These are phyloP conservation scores for Neonectria hederae DNA, from an alignment of 2,329 filamentous ascomycete species.

Conservation along the genomic window DNA sequence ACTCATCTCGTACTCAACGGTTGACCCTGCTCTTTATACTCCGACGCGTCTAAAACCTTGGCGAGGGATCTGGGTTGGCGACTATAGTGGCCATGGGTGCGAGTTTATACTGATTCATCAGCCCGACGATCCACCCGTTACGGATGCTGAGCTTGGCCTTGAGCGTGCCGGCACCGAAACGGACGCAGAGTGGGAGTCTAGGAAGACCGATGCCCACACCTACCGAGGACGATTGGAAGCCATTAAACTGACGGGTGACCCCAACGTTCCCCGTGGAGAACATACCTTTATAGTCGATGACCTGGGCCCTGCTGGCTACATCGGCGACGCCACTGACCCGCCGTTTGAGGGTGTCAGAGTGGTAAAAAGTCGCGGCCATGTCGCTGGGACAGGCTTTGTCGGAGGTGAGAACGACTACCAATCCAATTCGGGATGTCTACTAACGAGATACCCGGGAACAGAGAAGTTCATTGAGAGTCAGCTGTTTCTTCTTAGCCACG, in stretches of 20 bases:
- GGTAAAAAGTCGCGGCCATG: constrained; percentile 79
- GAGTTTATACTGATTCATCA: constrained; percentile 89
- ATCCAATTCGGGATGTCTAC: neutral
- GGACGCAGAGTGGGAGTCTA: constrained; percentile 55
- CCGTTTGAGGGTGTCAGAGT: constrained; percentile 79
- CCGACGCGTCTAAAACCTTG: constrained; percentile 83
- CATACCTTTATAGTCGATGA: constrained; percentile 84
- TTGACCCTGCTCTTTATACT: constrained; percentile 79
- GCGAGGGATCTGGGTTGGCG: constrained; percentile 91
- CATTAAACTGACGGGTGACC: constrained; percentile 91
- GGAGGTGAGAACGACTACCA: constrained; percentile 65
- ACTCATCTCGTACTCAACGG: constrained; percentile 72
- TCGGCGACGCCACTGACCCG: constrained; percentile 70
- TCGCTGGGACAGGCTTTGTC: constrained; percentile 77
- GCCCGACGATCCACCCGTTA: constrained; percentile 58
- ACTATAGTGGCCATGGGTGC: constrained; percentile 87
- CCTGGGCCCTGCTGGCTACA: constrained; percentile 71
- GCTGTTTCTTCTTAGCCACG: constrained; percentile 80
- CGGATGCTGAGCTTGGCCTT: constrained; percentile 54
- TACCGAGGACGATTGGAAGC: constrained; percentile 79
- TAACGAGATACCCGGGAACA: constrained; percentile 46
- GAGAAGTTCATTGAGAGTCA: constrained; percentile 80
- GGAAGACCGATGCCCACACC: constrained; percentile 57
- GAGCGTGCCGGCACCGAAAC: constrained; percentile 53
- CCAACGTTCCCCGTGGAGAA: constrained; percentile 88